Conservation (phyloP, 148 eudicot genomes). For the Silene latifolia region DNA sequence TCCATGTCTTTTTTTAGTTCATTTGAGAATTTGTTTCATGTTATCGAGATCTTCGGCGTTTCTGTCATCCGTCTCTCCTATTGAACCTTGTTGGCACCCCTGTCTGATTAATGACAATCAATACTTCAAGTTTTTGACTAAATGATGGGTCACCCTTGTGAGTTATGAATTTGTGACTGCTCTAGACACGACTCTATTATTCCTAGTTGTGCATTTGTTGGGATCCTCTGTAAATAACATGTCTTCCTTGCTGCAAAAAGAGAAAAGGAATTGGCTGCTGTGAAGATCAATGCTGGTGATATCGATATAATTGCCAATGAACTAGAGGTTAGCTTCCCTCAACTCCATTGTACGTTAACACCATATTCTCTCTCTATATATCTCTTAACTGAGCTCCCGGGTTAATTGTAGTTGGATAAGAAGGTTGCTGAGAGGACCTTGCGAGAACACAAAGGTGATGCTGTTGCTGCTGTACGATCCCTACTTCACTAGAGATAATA, state of each 20-base stretch:
- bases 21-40: not conserved
- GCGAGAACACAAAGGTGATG: conserved; percentile 97
- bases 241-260: conserved; percentile 26
- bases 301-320: conserved; percentile 84
- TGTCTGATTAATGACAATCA: too few relatives aligned
- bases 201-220: too few relatives aligned
- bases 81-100: too few relatives aligned
- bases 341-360: not conserved
- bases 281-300: conserved; percentile 83
- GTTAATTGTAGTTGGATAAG: conserved; percentile 61
- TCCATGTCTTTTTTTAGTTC: not conserved
- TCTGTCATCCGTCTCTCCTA: not conserved
- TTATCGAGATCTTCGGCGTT: not conserved
- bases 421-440: conserved; percentile 93
- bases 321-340: conserved; percentile 59
- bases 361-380: not conserved
- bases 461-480: conserved; percentile 78
- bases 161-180: not conserved
- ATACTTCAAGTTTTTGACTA: too few relatives aligned
- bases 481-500: conserved; percentile 39
- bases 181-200: not conserved
- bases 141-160: too few relatives aligned
- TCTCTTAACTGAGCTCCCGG: not conserved
- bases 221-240: not conserved
- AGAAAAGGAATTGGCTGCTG: conserved; percentile 94